Evolutionary conservation across 2,329 filamentous ascomycete species (phyloP).

Genomic region (Coccinonectria pachysandricola): DNA sequence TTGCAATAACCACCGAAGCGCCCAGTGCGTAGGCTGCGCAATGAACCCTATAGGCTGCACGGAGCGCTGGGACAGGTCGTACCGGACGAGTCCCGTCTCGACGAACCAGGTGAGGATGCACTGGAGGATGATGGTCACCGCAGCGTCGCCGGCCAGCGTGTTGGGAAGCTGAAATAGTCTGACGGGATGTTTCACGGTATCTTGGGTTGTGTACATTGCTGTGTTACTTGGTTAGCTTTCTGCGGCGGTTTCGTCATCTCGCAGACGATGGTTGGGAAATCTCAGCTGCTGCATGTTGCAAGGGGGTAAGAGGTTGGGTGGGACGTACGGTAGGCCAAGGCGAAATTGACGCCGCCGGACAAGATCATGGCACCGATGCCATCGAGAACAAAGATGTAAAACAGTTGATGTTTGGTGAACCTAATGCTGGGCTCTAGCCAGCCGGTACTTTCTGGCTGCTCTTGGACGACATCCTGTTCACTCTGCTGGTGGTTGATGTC

Average conservation of each 20-base stretch:
- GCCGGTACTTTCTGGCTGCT: constrained; percentile 1
- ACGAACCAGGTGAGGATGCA: constrained; percentile 37
- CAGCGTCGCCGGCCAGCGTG: constrained; percentile 35
- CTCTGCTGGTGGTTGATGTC: too few relatives aligned
- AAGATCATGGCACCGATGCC: constrained; percentile 33
- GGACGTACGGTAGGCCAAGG: constrained; percentile 35
- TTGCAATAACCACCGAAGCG: constrained; percentile 25
- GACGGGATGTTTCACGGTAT: constrained; percentile 24
- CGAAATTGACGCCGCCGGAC: constrained; percentile 39
- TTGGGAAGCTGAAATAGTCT: constrained; percentile 36
- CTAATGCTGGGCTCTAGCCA: constrained; percentile 25
- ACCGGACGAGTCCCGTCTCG: constrained; percentile 32
- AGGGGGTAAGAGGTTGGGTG: background rate
- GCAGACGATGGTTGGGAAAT: too few relatives aligned
- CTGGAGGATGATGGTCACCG: constrained; percentile 37
- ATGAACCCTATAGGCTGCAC: constrained; percentile 35
- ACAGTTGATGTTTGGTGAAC: constrained; percentile 30
- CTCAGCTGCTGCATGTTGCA: too few relatives aligned
- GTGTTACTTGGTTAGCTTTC: too few relatives aligned
- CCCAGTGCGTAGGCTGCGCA: constrained; percentile 19
- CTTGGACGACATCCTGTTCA: too few relatives aligned
- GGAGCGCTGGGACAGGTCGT: constrained; percentile 30
- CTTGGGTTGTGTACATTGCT: constrained; percentile 34
- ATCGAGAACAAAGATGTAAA: constrained; percentile 38
- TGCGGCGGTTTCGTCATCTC: too few relatives aligned